A percentile compares a stretch with the other conserved stretches of the same genome.
These are phyloP conservation scores for Prunus salicina DNA, from an alignment of 306 rosid species.

Conservation along the genomic window DNA sequence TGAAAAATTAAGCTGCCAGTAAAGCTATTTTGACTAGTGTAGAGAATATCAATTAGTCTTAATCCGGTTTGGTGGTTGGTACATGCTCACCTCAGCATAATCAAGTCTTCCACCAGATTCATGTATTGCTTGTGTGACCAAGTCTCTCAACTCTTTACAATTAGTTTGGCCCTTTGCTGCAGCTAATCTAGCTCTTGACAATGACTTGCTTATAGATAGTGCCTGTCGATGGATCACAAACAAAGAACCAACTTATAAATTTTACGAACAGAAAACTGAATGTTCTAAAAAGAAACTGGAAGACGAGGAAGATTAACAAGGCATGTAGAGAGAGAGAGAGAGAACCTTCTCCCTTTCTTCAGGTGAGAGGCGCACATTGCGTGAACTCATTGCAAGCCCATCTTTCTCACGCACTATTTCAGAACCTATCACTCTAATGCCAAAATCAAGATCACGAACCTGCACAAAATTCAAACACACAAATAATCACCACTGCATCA, in stretches of 20 bases:
- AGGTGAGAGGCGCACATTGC: constrained; percentile 77
- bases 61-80: neutral
- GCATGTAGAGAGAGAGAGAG: no score
- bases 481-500: neutral
- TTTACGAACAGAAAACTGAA: neutral
- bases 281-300: no score
- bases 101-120: constrained; percentile 85
- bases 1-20: no score
- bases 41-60: no score
- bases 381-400: constrained; percentile 94
- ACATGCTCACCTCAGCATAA: constrained; percentile 71
- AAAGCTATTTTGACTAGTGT: no score
- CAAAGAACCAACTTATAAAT: neutral
- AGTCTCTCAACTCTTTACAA: constrained; percentile 49
- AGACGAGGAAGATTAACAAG: no score
- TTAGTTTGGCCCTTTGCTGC: constrained; percentile 60
- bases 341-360: constrained; percentile 73
- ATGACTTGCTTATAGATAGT: constrained; percentile 63
- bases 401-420: constrained; percentile 65
- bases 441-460: constrained; percentile 94
- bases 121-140: constrained; percentile 42
- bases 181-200: constrained; percentile 57
- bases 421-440: constrained; percentile 62
- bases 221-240: constrained; percentile 47
- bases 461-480: constrained; percentile 30